Evolutionary conservation across 2,329 filamentous ascomycete genomes (phyloP), one percentile per base, ranked within the genome.

Genomic region (Atkinsonella texensis): DNA sequence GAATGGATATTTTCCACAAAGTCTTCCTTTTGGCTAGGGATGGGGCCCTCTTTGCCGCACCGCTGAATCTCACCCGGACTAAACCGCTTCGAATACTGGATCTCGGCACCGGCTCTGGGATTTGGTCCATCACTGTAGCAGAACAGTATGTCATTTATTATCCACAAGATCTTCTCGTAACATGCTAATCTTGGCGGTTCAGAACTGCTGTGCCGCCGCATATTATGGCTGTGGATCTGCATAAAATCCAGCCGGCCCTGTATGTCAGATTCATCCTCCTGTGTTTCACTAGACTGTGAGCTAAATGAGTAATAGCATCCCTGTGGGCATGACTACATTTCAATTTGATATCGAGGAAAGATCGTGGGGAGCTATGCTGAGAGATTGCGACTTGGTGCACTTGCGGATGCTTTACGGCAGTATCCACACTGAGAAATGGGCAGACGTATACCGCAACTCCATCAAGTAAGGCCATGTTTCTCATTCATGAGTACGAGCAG

Each of bases 101-200:
- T 60, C 63, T 95, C 50, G 91, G 89, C 42, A 90, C 85, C 56
- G 91, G 90, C 18, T 95, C 89, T 1, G 89, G 89, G 40, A 91
- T 95, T 55, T 97, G 91, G 91, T 81, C 85, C 41, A 87, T 94
- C 59, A 85, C 91, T 58, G 85, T 95, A 69, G 85, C 86, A 56
- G 83, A 68, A 56, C 56, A 86, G 78, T 88, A 33, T 6, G 38
- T 3, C 15, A 32, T 10, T 52, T 10, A 15, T 9, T 11, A 20
- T 38, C 12, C n/a, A 23, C 20, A 8, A 15, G 5, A 20, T 8
- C 31, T 7, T n/a, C n/a, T 20, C 32, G 17, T 12, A 45, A 5
- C 6, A 38, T 18, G 40, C 51, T 53, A 35, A 53, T 15, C 6
- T 15, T 18, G 17, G 15, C 15, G 17, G 15, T 32, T 3, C 31